A percentile compares a stretch with the other conserved stretches of the same genome.
These are phyloP conservation scores for Pleurotus giganteus DNA, from an alignment of 768 basidiomycete genomes.

Conservation along the genomic window DNA sequence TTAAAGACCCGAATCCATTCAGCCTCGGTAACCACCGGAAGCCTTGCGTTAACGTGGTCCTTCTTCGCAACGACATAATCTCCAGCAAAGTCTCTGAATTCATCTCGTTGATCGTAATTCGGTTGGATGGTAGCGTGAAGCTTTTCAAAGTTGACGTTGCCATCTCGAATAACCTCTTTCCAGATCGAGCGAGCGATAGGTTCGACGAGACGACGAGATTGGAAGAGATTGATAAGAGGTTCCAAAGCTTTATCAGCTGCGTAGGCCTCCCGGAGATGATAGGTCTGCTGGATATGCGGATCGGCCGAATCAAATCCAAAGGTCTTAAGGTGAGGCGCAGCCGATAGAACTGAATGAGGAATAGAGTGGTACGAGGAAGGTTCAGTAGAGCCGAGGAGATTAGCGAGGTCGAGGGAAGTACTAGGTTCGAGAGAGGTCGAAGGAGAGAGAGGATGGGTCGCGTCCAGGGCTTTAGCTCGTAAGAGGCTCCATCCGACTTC, in stretches of 20 bases:
- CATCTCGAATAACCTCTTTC: slow-evolving; percentile 13
- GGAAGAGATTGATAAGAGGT: not conserved
- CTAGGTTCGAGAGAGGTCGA: not conserved
- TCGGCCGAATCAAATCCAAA: not conserved
- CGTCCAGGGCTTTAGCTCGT: not conserved
- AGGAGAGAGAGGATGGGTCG: not conserved
- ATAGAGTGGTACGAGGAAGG: not conserved
- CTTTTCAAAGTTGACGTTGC: slow-evolving; percentile 19
- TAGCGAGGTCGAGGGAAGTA: not conserved
- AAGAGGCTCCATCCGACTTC: not conserved
- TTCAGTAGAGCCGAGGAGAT: not conserved
- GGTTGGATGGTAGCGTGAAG: slow-evolving; percentile 13
- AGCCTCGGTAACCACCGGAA: not conserved
- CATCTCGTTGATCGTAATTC: slow-evolving; percentile 18
- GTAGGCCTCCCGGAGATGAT: not conserved
- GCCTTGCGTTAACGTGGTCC: slow-evolving; percentile 2
- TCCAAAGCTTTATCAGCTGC: not conserved
- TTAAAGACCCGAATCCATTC: slow-evolving; percentile 16
- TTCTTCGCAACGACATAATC: slow-evolving; percentile 13
- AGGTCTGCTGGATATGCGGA: not conserved
- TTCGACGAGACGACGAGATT: slow-evolving; percentile 3
- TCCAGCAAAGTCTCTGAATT: slow-evolving; percentile 15
- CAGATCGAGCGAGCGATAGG: slow-evolving; percentile 13
- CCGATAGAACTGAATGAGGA: not conserved
- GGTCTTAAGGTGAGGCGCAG: not conserved